Evolutionary conservation across 2,329 filamentous ascomycete species (phyloP), one percentile per base, ranked within the genome.

Genomic region (Plectosphaerella sp.): DNA sequence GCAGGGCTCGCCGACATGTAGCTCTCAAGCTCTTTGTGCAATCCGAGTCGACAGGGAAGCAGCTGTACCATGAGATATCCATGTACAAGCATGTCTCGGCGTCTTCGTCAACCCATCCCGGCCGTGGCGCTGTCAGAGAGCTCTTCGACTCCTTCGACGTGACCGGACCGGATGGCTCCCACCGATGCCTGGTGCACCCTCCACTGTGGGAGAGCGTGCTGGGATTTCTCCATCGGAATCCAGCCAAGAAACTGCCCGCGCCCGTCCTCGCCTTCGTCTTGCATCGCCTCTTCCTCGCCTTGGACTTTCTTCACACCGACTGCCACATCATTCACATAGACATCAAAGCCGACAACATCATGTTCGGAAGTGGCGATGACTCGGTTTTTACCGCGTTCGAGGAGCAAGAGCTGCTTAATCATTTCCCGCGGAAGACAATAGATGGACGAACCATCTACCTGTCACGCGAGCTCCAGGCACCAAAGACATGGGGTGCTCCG

Each of bases 291-390:
- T 74, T 78, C 49, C 57, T 71, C 9, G 73, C 70, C 1, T 55
- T 78, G 35, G 72, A 78, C 35, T 78, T 64, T 55, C 57, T 79
- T 1, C 76, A 78, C 54, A 70, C 60, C 1, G 70, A 77, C 54
- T 76, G 73, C 60, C 55, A 68, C 12, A 59, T 77, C 16, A 67
- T 76, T 42, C 73, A 78, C 55, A 72, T 74, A 50, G 69, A 72
- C 58, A 64, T 68, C 49, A 64, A 70, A 48, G 61, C 62, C 5
- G 57, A 64, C 35, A 62, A 65, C 24, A 65, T 65, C 20, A 72
- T 73, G 71, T 58, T 75, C 33, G 64, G 64, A 7, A 69, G 74
- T 41, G 41, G 50, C 0, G 70, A 76, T 48, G 63, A 75, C 45
- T 68, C 68, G 0, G 64, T 74, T 10, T 72, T 52, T 25, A 45